phyloP scores from a whole-genome alignment of 75 land plant species.

The Cunninghamia lanceolata region DNA sequence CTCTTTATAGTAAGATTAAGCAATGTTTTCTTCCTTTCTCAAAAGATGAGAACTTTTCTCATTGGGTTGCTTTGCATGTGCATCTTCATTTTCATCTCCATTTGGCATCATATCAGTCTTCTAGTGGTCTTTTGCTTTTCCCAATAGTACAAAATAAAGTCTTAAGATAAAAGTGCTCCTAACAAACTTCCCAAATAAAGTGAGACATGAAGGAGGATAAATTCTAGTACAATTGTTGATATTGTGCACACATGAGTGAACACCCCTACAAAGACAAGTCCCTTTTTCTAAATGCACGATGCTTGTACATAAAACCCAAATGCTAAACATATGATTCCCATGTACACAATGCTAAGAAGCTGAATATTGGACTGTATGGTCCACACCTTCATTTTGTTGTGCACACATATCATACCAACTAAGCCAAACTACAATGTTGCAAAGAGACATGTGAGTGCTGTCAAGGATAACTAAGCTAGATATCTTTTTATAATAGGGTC shows the following conservation, averaged over 20 bases:
- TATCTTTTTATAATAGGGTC: conserved; percentile 36
- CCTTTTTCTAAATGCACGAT: background rate
- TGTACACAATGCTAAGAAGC: conserved; percentile 44
- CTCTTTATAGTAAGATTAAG: too few species aligned
- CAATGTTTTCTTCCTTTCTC: too few species aligned
- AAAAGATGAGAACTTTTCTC: too few species aligned
- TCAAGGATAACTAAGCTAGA: conserved; percentile 55
- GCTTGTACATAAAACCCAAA: background rate
- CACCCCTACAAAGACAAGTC: background rate
- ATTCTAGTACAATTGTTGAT: background rate
- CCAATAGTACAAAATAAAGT: background rate
- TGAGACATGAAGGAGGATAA: background rate
- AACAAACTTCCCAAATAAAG: background rate
- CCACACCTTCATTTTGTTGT: conserved; percentile 30
- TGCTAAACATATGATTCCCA: conserved; percentile 11
- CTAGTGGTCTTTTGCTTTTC: background rate
- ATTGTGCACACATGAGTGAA: background rate
- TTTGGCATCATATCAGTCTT: too few species aligned
- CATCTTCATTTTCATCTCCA: too few species aligned
- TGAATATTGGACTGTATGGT: conserved; percentile 36
- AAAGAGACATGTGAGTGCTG: conserved; percentile 52
- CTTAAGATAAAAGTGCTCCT: background rate
- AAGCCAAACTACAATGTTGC: conserved; percentile 49
- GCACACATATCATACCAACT: conserved; percentile 24
- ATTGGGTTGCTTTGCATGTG: too few species aligned